Base-by-base conservation (phyloP, 192 early-diverging fungal species). In the Umbelopsis isabellina region DNA sequence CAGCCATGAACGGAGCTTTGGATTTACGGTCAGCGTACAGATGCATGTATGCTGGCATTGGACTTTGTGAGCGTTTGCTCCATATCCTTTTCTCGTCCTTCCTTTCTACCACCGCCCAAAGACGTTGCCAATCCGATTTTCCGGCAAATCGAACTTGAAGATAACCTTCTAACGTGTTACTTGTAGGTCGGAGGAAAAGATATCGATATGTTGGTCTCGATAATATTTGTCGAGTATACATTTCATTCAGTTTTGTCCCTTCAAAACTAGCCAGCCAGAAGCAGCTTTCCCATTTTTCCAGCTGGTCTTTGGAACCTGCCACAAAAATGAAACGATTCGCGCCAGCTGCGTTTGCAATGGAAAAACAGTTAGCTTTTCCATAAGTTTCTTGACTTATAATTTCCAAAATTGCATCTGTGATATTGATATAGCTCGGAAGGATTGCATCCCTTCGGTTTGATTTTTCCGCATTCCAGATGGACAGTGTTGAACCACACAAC, bases 201-300 rank as follows among this genome's bases (percentile, higher is more conserved):
- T 83, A 79, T 51, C 76, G 75, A 49, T 79, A 80, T 67, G 73
- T 76, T 15, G 82, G 72, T 18, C 80, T 76, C 4, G 69, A 73
- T 16, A 87, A 21, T 1, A 87, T 65, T 3, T 86, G 84, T 18
- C 84, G 76, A n/a, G 91, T 89, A 65, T 90, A 93, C 67, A 87
- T 85, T 72, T 93, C 91, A 69, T 90, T 87, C 30, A 93, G 82
- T 77, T 89, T 86, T 27, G 88, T 79, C 6, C 85, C 84, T 74
- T 93, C 91, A 65, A 89, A 93, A 72, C 88, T 87, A n/a, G 87
- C 83, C 33, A 91, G 82, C 15, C 90, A 87, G 55, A 91, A 80
- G 2, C 87, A 85, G 22, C 77, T 79, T 44, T 91, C 82, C 90
- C 91, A 93, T 50, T 82, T 80, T 72, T 88, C 83, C 80, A 89